phyloP scores from a whole-genome alignment of 208 protist genomes.

The Phytomonas sp. region DNA sequence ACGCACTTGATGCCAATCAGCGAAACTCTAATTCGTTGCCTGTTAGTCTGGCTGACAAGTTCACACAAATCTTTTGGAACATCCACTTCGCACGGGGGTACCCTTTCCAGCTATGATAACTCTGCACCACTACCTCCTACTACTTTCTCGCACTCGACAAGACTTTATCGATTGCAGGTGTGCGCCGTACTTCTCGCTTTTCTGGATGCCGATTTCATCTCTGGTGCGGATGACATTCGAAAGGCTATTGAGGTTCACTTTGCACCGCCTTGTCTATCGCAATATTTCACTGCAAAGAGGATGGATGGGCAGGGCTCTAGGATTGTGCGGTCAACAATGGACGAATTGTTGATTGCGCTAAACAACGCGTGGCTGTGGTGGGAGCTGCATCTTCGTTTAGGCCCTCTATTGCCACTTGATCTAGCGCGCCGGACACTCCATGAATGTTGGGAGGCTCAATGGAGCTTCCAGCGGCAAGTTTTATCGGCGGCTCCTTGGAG shows the following conservation, averaged over 20 bases:
- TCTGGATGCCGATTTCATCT: background rate
- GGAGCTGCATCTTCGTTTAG: background rate
- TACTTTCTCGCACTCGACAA: background rate
- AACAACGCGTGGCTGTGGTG: background rate
- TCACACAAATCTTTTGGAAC: background rate
- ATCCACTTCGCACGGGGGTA: background rate
- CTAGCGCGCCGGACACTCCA: background rate
- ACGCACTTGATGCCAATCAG: background rate
- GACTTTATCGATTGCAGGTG: background rate
- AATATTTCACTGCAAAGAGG: background rate
- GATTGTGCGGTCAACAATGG: background rate
- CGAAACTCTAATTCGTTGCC: background rate
- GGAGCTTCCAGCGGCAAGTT: background rate
- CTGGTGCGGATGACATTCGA: background rate
- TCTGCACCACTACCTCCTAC: background rate
- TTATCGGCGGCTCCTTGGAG: background rate
- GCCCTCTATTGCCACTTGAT: background rate
- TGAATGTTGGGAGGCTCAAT: background rate
- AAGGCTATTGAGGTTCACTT: background rate
- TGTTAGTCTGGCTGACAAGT: background rate
- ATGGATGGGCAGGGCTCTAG: background rate
- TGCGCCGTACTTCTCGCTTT: background rate
- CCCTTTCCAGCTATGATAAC: background rate
- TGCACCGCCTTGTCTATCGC: background rate
- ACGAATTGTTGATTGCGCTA: background rate